Evolutionary conservation across 331 rosid species (phyloP).

Genomic region (Arachis monticola): DNA sequence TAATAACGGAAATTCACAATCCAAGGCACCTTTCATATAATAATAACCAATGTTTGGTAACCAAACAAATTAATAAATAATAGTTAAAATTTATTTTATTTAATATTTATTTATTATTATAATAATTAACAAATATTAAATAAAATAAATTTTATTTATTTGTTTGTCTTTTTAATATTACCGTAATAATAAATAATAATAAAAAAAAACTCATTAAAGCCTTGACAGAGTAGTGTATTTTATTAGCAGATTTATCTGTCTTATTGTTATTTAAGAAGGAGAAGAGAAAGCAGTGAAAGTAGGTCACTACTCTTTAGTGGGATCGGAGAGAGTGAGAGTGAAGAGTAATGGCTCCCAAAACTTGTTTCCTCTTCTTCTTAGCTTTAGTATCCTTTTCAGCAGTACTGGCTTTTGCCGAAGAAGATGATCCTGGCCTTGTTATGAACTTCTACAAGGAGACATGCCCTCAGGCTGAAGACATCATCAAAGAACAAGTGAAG

Average conservation of each 20-base stretch:
- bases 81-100: too few relatives aligned
- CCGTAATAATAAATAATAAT: too few relatives aligned
- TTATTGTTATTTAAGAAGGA: conserved; percentile 57
- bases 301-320: conserved; percentile 24
- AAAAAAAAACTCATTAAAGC: too few relatives aligned
- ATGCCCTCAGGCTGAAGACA: conserved; percentile 96
- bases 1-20: too few relatives aligned
- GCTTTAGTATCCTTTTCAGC: conserved; percentile 59
- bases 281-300: conserved; percentile 13
- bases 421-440: conserved; percentile 60
- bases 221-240: not conserved
- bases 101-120: too few relatives aligned
- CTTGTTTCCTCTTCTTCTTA: conserved; percentile 49
- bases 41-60: too few relatives aligned
- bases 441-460: conserved; percentile 86
- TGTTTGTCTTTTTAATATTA: too few relatives aligned
- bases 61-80: too few relatives aligned
- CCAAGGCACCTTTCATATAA: too few relatives aligned
- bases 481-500: conserved; percentile 86
- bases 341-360: conserved; percentile 57
- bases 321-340: not conserved
- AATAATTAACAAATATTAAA: too few relatives aligned
- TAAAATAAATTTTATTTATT: too few relatives aligned
- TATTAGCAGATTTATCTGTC: conserved; percentile 18
- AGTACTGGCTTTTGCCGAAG: conserved; percentile 48